Conservation (phyloP, 306 rosid genomes). For the Nissolia schottii region DNA sequence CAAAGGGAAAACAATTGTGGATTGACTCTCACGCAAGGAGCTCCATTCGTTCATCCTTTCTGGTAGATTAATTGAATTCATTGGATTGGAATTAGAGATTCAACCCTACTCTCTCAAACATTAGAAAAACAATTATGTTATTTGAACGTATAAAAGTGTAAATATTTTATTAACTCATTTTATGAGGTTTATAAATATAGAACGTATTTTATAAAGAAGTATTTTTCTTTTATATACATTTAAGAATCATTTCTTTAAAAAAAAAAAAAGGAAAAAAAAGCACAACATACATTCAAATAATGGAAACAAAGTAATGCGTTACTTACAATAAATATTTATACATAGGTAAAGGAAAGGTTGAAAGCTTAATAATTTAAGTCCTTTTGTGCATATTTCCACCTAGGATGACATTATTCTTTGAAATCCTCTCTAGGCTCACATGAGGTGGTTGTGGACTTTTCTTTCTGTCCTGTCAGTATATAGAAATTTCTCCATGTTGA, state of each 20-base stretch:
- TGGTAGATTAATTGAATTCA: background rate
- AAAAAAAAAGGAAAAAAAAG: no score
- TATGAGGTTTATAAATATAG: no score
- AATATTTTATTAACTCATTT: no score
- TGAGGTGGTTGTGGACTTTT: background rate
- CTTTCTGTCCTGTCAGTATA: background rate
- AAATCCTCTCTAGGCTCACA: background rate
- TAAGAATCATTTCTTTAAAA: no score
- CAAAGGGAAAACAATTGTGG: background rate
- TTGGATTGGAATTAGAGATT: background rate
- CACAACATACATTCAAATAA: no score
- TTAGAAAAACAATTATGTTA: no score
- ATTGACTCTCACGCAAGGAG: constrained; percentile 16
- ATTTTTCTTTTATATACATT: no score
- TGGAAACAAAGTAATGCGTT: no score
- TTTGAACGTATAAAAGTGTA: no score
- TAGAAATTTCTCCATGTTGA: background rate
- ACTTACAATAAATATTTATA: background rate
- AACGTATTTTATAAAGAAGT: no score
- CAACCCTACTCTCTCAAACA: no score
- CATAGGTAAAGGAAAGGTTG: no score
- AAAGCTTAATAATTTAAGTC: background rate
- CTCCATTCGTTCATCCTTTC: background rate
- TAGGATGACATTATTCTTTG: background rate
- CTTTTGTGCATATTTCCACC: background rate